Evolutionary conservation across 148 eudicot species (phyloP).

Genomic region (Pouteria glomerata): DNA sequence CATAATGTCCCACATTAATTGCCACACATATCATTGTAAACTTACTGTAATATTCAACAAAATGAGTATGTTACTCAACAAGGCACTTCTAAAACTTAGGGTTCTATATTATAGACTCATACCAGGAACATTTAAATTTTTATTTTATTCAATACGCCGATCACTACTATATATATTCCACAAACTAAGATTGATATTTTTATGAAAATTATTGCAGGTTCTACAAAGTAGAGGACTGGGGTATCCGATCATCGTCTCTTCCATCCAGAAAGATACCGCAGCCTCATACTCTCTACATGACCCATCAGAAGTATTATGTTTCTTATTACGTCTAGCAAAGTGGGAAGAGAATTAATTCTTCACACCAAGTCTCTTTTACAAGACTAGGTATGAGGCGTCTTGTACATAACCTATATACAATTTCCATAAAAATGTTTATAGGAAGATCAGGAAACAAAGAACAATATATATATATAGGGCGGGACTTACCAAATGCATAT

Average conservation of each 20-base stretch:
- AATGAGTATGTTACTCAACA: too few species aligned
- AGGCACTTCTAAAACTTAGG: too few species aligned
- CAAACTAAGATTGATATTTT: background rate
- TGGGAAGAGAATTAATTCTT: conserved; percentile 30
- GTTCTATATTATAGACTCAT: too few species aligned
- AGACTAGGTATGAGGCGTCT: background rate
- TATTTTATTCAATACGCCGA: conserved; percentile 54
- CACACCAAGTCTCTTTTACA: conserved; percentile 1
- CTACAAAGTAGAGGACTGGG: conserved; percentile 60
- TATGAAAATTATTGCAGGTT: conserved; percentile 47
- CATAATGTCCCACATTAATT: too few species aligned
- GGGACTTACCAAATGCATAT: too few species aligned
- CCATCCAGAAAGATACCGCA: conserved; percentile 49
- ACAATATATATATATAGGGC: too few species aligned
- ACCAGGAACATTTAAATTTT: too few species aligned
- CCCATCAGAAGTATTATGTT: conserved; percentile 63
- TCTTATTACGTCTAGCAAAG: conserved; percentile 44
- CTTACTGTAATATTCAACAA: too few species aligned
- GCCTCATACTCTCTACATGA: conserved; percentile 66
- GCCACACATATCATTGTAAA: too few species aligned
- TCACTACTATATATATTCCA: conserved; percentile 10
- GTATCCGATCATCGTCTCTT: conserved; percentile 57
- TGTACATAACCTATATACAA: conserved; percentile 3
- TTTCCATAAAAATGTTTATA: background rate
- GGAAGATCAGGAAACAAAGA: background rate